Evolutionary conservation across 1,139 yeast genomes (phyloP), one percentile per base, ranked within the genome.

Genomic region (Meyerozyma smithsonii): DNA sequence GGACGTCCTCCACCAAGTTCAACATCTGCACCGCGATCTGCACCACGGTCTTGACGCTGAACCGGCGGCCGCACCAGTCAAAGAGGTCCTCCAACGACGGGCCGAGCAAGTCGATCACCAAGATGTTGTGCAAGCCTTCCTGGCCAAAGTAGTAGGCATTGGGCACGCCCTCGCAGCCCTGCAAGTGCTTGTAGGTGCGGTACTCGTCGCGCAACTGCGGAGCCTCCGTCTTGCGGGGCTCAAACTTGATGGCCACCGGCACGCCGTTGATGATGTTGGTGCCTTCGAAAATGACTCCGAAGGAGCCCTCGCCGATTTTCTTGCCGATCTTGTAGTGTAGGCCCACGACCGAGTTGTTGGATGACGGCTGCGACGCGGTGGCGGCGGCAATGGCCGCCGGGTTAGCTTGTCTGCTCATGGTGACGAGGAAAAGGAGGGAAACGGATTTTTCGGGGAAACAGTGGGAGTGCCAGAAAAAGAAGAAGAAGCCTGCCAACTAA

Each of bases 301-400:
- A 84, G 2, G 92, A 84, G 16, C 94, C 94, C 60, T 84, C 94
- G 42, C 94, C 94, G 39, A 84, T 83, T 61, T 84, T 84, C 60
- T 84, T 84, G 36, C 92, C 92, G 39, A 84, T 82, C 52, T 81
- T 79, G 59, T 84, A 84, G 61, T 84, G 92, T 47, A 84, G 70
- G 1, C 94, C 94, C 37, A 84, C 90, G 32, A 84, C 85, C 8
- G 70, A 63, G 45, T 72, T 76, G 46, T 43, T 44, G 46, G 43
- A 44, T 32, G 39, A 36, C 11, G 46, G 39, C 30, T 38, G 25
- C 11, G 28, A 20, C n/a, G 36, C 24, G 7, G 28, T 21, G 28
- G 28, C 20, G 18, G 36, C 19, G 20, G 24, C 25, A 20, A 33
- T 33, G 36, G 36, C 25, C 7, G 26, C 36, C 4, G 36, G 36